Evolutionary conservation across 2,329 filamentous ascomycete species (phyloP), one percentile per base, ranked within the genome.

Genomic region (Stagonosporopsis vannaccii): DNA sequence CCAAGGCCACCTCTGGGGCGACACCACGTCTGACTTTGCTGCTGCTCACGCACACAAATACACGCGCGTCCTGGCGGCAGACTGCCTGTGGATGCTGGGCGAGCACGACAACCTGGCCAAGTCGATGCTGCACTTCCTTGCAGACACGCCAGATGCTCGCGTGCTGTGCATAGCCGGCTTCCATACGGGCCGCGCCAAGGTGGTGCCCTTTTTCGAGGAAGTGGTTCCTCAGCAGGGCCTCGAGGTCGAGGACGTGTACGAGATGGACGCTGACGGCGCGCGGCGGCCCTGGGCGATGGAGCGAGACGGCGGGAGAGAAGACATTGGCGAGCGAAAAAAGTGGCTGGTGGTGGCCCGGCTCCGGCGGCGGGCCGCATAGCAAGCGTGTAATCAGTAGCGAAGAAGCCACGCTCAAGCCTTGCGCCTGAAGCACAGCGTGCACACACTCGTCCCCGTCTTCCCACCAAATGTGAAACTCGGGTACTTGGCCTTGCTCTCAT

Each of bases 401-500:
- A 13, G 5, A 40, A 15, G 3, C 20, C 22, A 13, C 25, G 11
- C 41, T 69, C 65, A 69, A 51, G 71, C 73, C 69, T 80, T 88
- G 44, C 54, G 54, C 61, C 81, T 83, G 74, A 97, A 97, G 72
- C 91, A 94, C 50, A 97, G 75, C 56, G 90, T 97, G 69, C 89
- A 94, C 36, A 98, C 92, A 2, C 90, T 92, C 80, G 95, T 91
- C 2, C 94, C 94, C 72, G 92, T 90, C 74, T 87, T 86, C 6
- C 94, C 94, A 0, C 92, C 94, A 79, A 97, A 99, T 53, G 86
- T 89, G 76, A 97, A 98, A 48, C 87, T 90, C 20, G 87, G 90
- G 76, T 98, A 98, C 70, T 89, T 85, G 51, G 97, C 87, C 65
- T 85, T 83, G 1, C 85, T 87, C 50, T 85, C 87, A 53, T 87